Evolutionary conservation across 768 basidiomycete species (phyloP).

Genomic region (Termitomyces sp.): DNA sequence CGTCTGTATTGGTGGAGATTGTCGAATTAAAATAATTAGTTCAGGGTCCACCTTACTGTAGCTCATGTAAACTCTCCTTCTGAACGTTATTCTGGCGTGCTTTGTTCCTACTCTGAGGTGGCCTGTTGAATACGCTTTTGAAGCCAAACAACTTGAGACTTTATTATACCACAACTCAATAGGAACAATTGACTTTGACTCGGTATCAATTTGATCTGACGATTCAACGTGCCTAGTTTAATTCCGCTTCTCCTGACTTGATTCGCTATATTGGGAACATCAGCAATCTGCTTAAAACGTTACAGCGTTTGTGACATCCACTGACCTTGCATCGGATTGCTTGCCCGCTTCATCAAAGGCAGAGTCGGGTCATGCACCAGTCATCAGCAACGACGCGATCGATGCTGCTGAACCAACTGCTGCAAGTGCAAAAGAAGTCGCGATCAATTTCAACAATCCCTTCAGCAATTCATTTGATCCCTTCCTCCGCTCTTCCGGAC

Average conservation of each 20-base stretch:
- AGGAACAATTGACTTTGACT: not conserved
- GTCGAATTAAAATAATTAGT: too few species aligned
- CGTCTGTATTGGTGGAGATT: too few species aligned
- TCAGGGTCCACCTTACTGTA: too few species aligned
- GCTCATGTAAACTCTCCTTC: too few species aligned
- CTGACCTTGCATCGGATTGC: not conserved
- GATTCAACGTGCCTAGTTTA: too few species aligned
- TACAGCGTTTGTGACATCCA: too few species aligned
- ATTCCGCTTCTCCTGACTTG: not conserved
- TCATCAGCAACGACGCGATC: too few species aligned
- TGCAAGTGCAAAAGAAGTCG: constrained; percentile 1
- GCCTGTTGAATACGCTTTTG: too few species aligned
- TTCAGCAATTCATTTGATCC: not conserved
- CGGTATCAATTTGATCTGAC: not conserved
- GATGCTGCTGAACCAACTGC: constrained; percentile 3
- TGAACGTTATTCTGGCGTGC: not conserved
- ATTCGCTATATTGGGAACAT: not conserved
- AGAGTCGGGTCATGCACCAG: too few species aligned
- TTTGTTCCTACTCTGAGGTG: too few species aligned
- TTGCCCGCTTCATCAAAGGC: not conserved
- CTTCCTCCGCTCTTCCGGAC: not conserved
- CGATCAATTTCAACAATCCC: not conserved
- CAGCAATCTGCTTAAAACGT: not conserved
- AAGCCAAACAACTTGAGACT: too few species aligned
- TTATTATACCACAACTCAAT: too few species aligned